A percentile compares a stretch with the other conserved stretches of the same genome.
These are phyloP conservation scores for Lineolata rhizophorae DNA, from an alignment of 495 filamentous ascomycete genomes.

Conservation along the genomic window DNA sequence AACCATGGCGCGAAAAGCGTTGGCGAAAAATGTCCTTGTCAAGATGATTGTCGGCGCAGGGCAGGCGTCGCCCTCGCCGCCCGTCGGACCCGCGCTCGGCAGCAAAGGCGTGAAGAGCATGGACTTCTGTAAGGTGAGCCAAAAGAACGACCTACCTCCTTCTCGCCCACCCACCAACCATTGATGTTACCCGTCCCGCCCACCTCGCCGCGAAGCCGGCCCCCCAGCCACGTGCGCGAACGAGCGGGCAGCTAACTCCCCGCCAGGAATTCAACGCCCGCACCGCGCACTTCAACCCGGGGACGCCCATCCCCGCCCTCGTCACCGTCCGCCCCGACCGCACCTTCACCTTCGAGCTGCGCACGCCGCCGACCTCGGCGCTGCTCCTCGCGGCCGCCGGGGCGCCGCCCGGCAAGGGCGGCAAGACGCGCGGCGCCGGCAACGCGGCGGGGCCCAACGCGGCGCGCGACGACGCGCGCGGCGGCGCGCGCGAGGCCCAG, in stretches of 20 bases:
- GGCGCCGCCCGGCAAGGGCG: conserved; percentile 43
- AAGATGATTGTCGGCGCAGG: conserved; percentile 96
- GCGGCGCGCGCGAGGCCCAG: background rate
- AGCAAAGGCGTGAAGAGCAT: conserved; percentile 98
- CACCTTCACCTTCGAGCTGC: conserved; percentile 78
- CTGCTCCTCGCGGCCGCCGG: conserved; percentile 70
- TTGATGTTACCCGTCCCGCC: too few relatives aligned
- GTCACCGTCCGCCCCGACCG: conserved; percentile 88
- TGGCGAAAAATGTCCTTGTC: conserved; percentile 65
- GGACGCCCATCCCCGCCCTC: conserved; percentile 72
- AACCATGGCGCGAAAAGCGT: conserved; percentile 60
- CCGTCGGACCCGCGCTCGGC: conserved; percentile 88
- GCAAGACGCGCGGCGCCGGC: conserved; percentile 52
- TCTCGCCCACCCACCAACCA: too few relatives aligned
- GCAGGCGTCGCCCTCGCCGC: conserved; percentile 91
- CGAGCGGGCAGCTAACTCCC: background rate
- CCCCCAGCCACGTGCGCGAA: background rate
- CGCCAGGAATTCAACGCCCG: conserved; percentile 90
- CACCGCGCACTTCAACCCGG: conserved; percentile 61
- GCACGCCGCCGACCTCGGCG: conserved; percentile 79
- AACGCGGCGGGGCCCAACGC: conserved; percentile 18
- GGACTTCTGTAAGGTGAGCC: conserved; percentile 91
- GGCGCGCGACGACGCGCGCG: conserved; percentile 9
- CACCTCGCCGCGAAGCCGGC: background rate
- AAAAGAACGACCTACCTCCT: background rate